A percentile compares a stretch with the other conserved stretches of the same genome.
phyloP scores from a whole-genome alignment of 306 rosid species.

The Cucurbita argyrosperma region DNA sequence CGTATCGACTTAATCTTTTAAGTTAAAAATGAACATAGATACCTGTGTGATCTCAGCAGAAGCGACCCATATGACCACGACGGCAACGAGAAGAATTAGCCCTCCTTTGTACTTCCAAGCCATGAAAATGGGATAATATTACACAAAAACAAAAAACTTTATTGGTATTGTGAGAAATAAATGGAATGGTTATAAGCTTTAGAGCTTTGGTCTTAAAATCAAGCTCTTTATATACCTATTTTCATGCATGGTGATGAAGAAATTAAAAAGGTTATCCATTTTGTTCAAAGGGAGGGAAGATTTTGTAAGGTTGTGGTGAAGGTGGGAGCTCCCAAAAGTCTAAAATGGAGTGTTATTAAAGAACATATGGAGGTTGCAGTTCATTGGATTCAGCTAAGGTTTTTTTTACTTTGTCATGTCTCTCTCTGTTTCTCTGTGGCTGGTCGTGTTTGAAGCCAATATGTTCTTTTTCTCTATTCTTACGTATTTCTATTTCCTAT shows the following conservation, averaged over 20 bases:
- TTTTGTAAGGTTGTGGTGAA: background rate
- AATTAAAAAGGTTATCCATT: background rate
- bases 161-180: background rate
- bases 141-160: background rate
- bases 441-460: background rate
- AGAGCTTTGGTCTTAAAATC: background rate
- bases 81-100: background rate
- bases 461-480: background rate
- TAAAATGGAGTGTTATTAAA: background rate
- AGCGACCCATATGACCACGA: background rate
- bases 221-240: background rate
- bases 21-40: background rate
- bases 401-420: too few species aligned
- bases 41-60: constrained; percentile 7
- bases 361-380: background rate
- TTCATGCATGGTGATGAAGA: background rate
- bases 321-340: background rate
- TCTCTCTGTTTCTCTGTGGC: background rate
- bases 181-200: background rate
- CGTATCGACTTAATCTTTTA: background rate
- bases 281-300: background rate
- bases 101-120: constrained; percentile 9
- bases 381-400: background rate
- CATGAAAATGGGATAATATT: background rate
- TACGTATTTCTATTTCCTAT: background rate